Base-by-base conservation (phyloP, 441 rosid genomes). In the Populus hybrid region DNA sequence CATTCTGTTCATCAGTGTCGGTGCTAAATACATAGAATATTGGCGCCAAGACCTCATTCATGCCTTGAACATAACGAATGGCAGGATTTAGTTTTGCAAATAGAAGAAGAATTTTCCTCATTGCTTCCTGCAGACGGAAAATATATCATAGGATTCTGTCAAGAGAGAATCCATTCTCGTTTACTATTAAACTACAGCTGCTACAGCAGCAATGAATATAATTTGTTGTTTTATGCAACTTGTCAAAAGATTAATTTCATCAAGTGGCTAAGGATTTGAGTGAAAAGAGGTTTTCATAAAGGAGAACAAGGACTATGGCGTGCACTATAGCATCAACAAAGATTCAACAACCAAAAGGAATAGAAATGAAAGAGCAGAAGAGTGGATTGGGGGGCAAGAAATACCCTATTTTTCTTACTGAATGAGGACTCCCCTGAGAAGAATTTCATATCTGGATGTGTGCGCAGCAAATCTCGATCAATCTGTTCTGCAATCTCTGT, bases 31-130 rank as follows among this genome's bases (percentile, higher is more conserved):
- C 83, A 16, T 89, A 91, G 81, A 86, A 86, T 70, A 91, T 73
- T 40, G 95, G 93, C 35, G 93, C 92, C 86, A 91, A 82, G 78
- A 91, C 92, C 85, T 91, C 95, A 46, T 91, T 90, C 95, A 90
- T 91, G 80, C 93, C 95, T 87, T 91, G 95, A 57, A 90, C 93
- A 80, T 90, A 91, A 38, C 89, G 82, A 76, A 91, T 90, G 11
- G 88, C 93, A 10, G 95, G 95, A 84, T 91, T 91, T 73, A 91
- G 87, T 80, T 91, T 91, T 38, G 93, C 86, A 76, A 91, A 89
- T 65, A 91, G 79, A 75, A 87, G 88, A 79, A 91, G 95, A 80
- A 91, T 84, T 72, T 81, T 87, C 81, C 86, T 87, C 93, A 91
- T 89, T 79, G 93, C 87, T 84, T 84, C 88, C 95, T 91, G 82